A percentile compares a stretch with the other conserved stretches of the same genome.
These are phyloP conservation scores for Saitozyma sp. DNA, from an alignment of 768 basidiomycete species.

Conservation along the genomic window DNA sequence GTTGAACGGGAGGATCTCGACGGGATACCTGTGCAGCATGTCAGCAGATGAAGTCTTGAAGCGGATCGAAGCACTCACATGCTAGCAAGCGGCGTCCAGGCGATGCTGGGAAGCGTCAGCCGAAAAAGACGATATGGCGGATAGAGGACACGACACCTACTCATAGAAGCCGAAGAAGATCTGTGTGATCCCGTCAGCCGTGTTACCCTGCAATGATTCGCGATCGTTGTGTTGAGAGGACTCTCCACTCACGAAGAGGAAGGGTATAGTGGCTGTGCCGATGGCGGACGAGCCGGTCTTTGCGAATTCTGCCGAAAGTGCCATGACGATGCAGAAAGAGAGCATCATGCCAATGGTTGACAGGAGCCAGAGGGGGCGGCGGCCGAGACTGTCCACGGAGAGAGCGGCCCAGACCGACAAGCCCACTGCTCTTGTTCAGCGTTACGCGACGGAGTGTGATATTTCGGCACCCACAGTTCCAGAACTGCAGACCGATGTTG, in stretches of 20 bases:
- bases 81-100: too few species aligned
- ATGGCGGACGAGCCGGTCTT: constrained; percentile 6
- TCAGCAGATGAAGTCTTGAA: not conserved
- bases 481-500: constrained; percentile 71
- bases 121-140: too few species aligned
- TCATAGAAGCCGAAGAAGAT: constrained; percentile 8
- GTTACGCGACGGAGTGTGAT: too few species aligned
- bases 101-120: too few species aligned
- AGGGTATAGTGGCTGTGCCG: constrained; percentile 33
- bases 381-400: constrained; percentile 33
- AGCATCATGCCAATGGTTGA: constrained; percentile 34
- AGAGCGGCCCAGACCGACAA: not conserved
- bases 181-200: not conserved
- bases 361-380: constrained; percentile 31
- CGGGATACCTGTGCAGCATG: constrained; percentile 5
- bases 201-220: not conserved
- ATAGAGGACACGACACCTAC: too few species aligned
- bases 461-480: constrained; percentile 34
- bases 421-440: not conserved
- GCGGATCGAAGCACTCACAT: too few species aligned
- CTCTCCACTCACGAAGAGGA: constrained; percentile 26
- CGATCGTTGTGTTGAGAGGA: not conserved
- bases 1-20: constrained; percentile 18
- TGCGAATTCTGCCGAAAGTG: constrained; percentile 26
- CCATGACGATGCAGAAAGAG: constrained; percentile 23